A percentile compares a stretch with the other conserved stretches of the same genome.
phyloP scores from a whole-genome alignment of 2,329 filamentous ascomycete genomes.

The Pseudogymnoascus sp. region DNA sequence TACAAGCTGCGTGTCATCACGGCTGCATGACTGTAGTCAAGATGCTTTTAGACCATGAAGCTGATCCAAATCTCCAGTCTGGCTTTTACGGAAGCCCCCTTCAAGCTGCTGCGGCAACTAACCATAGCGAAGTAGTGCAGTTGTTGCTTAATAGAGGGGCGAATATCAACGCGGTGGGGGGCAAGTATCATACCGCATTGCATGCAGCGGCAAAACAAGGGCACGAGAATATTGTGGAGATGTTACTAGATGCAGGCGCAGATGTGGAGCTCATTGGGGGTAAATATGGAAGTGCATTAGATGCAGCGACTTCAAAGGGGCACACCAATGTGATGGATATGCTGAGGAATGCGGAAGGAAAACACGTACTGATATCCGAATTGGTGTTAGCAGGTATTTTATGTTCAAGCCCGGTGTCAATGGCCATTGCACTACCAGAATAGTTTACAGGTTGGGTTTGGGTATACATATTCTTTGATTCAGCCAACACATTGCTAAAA shows the following conservation, averaged over 20 bases:
- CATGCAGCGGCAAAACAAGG: not conserved
- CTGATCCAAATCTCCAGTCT: not conserved
- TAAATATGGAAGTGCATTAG: not conserved
- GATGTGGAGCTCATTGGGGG: not conserved
- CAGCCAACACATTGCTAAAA: not conserved
- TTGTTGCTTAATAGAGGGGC: constrained; percentile 19
- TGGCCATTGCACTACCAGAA: no score
- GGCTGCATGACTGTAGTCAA: not conserved
- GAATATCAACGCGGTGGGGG: not conserved
- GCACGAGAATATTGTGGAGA: not conserved
- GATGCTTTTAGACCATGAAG: not conserved
- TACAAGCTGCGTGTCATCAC: not conserved
- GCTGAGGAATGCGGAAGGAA: not conserved
- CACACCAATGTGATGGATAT: not conserved
- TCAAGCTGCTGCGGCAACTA: not conserved
- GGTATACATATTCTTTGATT: not conserved
- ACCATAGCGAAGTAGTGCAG: constrained; percentile 11
- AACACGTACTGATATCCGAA: no score
- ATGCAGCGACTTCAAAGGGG: not conserved
- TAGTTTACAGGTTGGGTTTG: not conserved
- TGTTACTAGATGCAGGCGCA: not conserved
- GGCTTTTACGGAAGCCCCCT: not conserved
- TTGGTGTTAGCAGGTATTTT: not conserved
- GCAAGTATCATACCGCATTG: not conserved
- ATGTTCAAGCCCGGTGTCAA: not conserved